phyloP scores from a whole-genome alignment of 306 rosid species.

The Alnus rubra region DNA sequence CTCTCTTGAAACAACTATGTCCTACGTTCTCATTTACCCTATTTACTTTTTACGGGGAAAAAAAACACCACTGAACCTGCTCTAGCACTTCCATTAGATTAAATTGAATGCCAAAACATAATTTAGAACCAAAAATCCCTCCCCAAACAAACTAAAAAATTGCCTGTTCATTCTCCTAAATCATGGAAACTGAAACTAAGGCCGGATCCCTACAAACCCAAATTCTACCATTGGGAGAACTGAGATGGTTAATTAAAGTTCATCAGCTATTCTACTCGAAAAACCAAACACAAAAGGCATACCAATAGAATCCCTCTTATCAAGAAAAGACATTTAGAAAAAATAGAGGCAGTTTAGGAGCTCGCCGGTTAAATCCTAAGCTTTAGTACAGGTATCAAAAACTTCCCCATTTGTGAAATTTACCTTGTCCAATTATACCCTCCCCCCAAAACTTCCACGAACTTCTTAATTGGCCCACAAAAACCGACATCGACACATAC shows the following conservation, averaged over 20 bases:
- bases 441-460: neutral
- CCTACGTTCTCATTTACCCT: neutral
- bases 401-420: neutral
- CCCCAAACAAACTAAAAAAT: neutral
- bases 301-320: neutral
- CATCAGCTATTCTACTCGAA: neutral
- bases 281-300: neutral
- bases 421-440: neutral
- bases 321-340: neutral
- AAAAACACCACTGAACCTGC: neutral
- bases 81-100: neutral
- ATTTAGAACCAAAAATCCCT: neutral
- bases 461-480: neutral
- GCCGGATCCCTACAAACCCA: too few relatives aligned
- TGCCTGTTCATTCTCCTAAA: too few relatives aligned
- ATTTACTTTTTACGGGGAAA: neutral
- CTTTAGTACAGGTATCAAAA: neutral
- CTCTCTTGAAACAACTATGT: neutral
- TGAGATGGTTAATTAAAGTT: neutral
- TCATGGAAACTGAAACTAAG: too few relatives aligned
- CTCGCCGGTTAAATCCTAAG: neutral
- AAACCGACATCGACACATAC: neutral
- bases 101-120: neutral
- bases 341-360: neutral
- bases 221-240: too few relatives aligned